Percentiles rank a stretch among this genome's conserved stretches.
These are phyloP conservation scores for Verticillium tricorpus DNA, from an alignment of 2,329 filamentous ascomycete species.

Conservation along the genomic window DNA sequence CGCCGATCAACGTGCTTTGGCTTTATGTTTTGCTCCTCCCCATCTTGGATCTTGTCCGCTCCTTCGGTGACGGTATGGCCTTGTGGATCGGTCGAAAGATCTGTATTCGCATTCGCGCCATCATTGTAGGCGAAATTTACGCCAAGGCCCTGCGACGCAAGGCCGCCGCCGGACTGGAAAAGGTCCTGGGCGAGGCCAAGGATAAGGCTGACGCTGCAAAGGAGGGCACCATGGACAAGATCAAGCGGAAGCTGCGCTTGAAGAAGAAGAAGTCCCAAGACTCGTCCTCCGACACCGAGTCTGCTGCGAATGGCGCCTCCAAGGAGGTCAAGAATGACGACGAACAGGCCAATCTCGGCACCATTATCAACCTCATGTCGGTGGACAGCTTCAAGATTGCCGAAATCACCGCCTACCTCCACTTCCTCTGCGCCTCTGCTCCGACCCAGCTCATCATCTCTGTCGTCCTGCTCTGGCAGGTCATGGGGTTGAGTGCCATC, in stretches of 20 bases:
- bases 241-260: conserved; percentile 56
- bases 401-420: conserved; percentile 89
- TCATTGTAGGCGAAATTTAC: conserved; percentile 97
- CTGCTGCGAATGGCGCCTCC: conserved; percentile 25
- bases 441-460: conserved; percentile 84
- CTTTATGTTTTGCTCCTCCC: conserved; percentile 91
- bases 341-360: conserved; percentile 84
- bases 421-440: conserved; percentile 90
- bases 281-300: conserved; percentile 20
- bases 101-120: conserved; percentile 86
- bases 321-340: conserved; percentile 43
- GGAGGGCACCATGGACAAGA: conserved; percentile 34
- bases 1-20: conserved; percentile 87
- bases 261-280: conserved; percentile 14
- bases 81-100: conserved; percentile 93
- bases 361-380: conserved; percentile 99
- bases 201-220: conserved; percentile 27
- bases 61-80: conserved; percentile 78
- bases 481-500: conserved; percentile 89
- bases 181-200: conserved; percentile 59
- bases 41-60: conserved; percentile 74
- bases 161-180: conserved; percentile 73
- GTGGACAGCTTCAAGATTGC: conserved; percentile 99
- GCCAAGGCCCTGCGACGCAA: conserved; percentile 91
- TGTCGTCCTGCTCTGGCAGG: conserved; percentile 76